These are phyloP conservation scores for Samsoniella hepiali DNA, from an alignment of 2,329 filamentous ascomycete species.

Conservation along the genomic window DNA sequence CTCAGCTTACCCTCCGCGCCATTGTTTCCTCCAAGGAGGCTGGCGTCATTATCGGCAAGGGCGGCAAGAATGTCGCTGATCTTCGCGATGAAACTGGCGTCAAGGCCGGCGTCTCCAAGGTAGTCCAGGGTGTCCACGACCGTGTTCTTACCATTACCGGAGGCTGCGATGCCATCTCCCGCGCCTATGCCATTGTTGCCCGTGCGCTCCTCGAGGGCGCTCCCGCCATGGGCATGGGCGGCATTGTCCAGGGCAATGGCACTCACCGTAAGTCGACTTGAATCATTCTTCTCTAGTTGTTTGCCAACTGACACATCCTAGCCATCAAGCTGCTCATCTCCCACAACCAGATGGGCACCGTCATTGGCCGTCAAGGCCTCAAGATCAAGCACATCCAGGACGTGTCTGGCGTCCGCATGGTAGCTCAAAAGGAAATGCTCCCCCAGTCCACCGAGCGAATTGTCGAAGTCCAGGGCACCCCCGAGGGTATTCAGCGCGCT, in stretches of 20 bases:
- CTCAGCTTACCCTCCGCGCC: constrained; percentile 89
- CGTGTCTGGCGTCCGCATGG: constrained; percentile 94
- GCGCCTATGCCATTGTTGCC: constrained; percentile 90
- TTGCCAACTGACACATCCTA: constrained; percentile 37
- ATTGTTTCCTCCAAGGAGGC: constrained; percentile 99
- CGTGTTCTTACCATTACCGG: constrained; percentile 95
- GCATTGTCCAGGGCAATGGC: constrained; percentile 78
- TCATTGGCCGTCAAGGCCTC: constrained; percentile 91
- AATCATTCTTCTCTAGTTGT: background rate
- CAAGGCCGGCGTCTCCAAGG: constrained; percentile 97
- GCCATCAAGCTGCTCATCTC: constrained; percentile 97
- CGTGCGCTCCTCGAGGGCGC: constrained; percentile 89
- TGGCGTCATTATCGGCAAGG: constrained; percentile 98
- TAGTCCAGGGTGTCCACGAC: constrained; percentile 95
- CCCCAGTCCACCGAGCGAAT: constrained; percentile 98
- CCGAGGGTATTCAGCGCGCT: constrained; percentile 91
- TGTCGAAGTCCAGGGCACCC: constrained; percentile 92
- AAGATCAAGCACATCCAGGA: constrained; percentile 99
- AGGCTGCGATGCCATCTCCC: constrained; percentile 79
- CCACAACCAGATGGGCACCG: constrained; percentile 99
- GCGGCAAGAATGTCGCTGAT: constrained; percentile 96
- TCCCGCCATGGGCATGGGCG: constrained; percentile 93
- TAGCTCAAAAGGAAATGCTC: constrained; percentile 99
- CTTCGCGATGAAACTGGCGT: constrained; percentile 96
- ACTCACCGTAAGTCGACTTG: constrained; percentile 71